phyloP scores from a whole-genome alignment of 345 rosid genomes.

The Eucalyptus microcorys region DNA sequence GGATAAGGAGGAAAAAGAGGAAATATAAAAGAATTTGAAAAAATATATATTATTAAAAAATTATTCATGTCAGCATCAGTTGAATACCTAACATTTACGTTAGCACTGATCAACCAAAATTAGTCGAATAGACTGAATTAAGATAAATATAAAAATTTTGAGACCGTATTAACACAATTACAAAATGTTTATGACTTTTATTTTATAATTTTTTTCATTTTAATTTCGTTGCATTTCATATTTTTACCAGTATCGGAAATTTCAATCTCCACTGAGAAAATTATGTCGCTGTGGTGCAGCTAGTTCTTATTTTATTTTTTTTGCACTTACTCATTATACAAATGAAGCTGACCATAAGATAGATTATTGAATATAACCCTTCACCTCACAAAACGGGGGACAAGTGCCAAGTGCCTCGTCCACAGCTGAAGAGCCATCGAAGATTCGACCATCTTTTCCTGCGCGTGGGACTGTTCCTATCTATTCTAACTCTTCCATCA shows the following conservation, averaged over 20 bases:
- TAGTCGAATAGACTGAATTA: too few relatives aligned
- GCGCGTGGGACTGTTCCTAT: not conserved
- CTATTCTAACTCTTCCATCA: not conserved
- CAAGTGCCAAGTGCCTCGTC: not conserved
- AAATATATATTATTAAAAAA: too few relatives aligned
- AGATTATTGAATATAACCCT: not conserved
- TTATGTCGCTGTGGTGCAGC: not conserved
- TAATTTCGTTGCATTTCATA: not conserved
- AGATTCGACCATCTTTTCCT: not conserved
- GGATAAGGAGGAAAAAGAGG: not conserved
- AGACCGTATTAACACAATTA: fast-evolving
- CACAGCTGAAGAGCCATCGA: not conserved
- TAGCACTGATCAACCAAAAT: fast-evolving
- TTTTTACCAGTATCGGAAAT: not conserved
- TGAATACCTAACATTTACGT: fast-evolving
- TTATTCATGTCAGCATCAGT: fast-evolving
- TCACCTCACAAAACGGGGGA: not conserved
- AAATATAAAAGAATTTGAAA: too few relatives aligned
- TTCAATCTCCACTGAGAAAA: not conserved
- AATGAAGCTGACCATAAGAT: not conserved
- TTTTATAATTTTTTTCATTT: not conserved
- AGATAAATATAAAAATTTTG: too few relatives aligned
- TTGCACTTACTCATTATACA: not conserved
- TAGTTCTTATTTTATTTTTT: not conserved
- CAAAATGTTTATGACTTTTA: too few relatives aligned